These are phyloP conservation scores for Drechslerella stenobrocha DNA, from an alignment of 2,329 filamentous ascomycete species.

Conservation along the genomic window DNA sequence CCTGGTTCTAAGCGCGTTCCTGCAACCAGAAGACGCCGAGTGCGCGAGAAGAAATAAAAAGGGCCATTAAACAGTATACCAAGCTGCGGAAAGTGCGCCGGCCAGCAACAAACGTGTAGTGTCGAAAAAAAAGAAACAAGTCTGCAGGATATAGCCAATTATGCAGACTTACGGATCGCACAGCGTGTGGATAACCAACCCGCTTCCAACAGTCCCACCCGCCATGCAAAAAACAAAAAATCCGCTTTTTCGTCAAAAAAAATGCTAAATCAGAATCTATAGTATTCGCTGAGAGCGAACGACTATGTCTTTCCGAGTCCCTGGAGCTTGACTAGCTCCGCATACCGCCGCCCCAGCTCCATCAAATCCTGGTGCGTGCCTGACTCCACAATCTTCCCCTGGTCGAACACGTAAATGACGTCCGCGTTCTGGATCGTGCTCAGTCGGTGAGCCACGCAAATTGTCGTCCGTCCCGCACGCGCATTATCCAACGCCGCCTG, in stretches of 20 bases:
- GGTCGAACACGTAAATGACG: constrained; percentile 94
- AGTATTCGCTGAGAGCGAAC: too few species aligned
- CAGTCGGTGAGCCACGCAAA: constrained; percentile 88
- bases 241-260: neutral
- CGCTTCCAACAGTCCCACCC: too few species aligned
- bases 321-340: constrained; percentile 78
- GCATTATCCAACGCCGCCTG: constrained; percentile 80
- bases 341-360: constrained; percentile 71
- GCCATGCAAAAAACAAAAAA: neutral
- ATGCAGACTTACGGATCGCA: too few species aligned
- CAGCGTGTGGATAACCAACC: too few species aligned
- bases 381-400: constrained; percentile 79
- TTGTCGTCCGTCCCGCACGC: constrained; percentile 76
- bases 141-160: too few species aligned
- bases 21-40: too few species aligned
- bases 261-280: neutral
- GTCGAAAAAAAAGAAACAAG: too few species aligned
- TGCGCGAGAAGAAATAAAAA: too few species aligned
- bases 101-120: too few species aligned
- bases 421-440: constrained; percentile 92
- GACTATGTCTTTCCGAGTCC: constrained; percentile 66
- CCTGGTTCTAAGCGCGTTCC: too few species aligned
- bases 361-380: constrained; percentile 77
- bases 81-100: too few species aligned
- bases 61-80: too few species aligned